phyloP scores from a whole-genome alignment of 306 rosid species.

The Glycine tomentella region DNA sequence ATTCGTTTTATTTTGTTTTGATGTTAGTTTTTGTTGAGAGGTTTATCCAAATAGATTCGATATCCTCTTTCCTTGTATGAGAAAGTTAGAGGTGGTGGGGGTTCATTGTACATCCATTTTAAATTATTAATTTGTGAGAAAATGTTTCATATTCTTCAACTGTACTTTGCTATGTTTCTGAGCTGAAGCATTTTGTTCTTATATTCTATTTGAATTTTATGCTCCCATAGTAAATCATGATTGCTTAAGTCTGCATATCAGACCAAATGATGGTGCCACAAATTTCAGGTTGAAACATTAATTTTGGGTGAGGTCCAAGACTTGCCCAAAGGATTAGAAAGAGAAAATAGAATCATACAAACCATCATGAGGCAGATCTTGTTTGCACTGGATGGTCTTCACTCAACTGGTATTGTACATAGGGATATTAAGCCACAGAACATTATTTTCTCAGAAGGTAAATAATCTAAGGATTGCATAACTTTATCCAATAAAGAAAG shows the following conservation, averaged over 20 bases:
- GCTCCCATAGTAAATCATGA: constrained; percentile 9
- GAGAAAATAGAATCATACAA: constrained; percentile 91
- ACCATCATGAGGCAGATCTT: constrained; percentile 85
- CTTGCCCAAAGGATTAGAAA: constrained; percentile 86
- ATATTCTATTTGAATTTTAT: constrained; percentile 12
- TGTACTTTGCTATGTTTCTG: background rate
- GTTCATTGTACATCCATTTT: background rate
- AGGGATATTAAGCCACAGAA: constrained; percentile 98
- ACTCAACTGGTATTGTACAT: constrained; percentile 96
- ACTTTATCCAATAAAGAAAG: constrained; percentile 26
- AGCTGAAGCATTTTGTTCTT: constrained; percentile 11
- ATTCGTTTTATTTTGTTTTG: background rate
- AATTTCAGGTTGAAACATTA: constrained; percentile 88
- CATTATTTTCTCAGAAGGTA: constrained; percentile 97
- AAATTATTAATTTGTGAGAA: background rate
- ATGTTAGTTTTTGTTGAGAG: background rate
- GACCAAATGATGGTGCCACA: constrained; percentile 45
- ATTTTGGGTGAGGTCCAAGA: constrained; percentile 82
- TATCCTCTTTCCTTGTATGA: background rate
- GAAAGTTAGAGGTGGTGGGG: background rate
- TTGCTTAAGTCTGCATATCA: constrained; percentile 41
- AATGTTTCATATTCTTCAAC: constrained; percentile 15
- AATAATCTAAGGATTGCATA: constrained; percentile 34
- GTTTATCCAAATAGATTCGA: background rate
- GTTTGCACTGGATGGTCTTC: constrained; percentile 94